Conservation (phyloP, 805 yeast species). For the Saccharomycopsis lassenensis region DNA sequence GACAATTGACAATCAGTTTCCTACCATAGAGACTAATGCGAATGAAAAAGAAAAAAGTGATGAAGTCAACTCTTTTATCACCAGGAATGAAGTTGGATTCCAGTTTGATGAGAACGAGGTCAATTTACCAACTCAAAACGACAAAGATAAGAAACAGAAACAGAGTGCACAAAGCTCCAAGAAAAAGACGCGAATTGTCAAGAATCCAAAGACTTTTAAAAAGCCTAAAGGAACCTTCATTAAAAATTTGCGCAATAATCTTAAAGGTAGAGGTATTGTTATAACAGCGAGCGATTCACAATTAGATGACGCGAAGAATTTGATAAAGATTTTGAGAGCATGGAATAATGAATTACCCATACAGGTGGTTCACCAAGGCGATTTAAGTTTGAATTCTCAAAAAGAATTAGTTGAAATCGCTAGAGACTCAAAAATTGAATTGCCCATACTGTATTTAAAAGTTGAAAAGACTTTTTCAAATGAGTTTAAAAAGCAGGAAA, state of each 20-base stretch:
- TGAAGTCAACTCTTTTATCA: conserved; percentile 12
- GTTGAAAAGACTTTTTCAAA: not conserved
- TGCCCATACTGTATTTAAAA: conserved; percentile 5
- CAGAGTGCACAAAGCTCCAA: not conserved
- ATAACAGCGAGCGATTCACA: conserved; percentile 24
- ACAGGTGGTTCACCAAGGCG: conserved; percentile 29
- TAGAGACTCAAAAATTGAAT: conserved; percentile 30
- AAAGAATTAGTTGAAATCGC: conserved; percentile 28
- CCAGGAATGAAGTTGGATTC: conserved; percentile 1
- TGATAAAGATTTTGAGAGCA: conserved; percentile 34
- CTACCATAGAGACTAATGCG: conserved; percentile 22
- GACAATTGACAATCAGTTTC: conserved; percentile 21
- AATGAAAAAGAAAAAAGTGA: conserved; percentile 22
- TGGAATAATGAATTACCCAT: conserved; percentile 30
- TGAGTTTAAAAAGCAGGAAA: conserved; percentile 24
- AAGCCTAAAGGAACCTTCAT: conserved; percentile 27
- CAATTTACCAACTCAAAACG: not conserved
- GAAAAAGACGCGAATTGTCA: not conserved
- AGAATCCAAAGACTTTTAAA: conserved; percentile 18
- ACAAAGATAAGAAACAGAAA: not conserved
- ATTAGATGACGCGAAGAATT: conserved; percentile 22
- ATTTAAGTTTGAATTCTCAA: conserved; percentile 25
- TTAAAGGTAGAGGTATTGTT: conserved; percentile 28
- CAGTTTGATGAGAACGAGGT: conserved; percentile 5
- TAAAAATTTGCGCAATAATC: conserved; percentile 20